Conservation (phyloP, 805 yeast genomes). For the Pichia occidentalis region DNA sequence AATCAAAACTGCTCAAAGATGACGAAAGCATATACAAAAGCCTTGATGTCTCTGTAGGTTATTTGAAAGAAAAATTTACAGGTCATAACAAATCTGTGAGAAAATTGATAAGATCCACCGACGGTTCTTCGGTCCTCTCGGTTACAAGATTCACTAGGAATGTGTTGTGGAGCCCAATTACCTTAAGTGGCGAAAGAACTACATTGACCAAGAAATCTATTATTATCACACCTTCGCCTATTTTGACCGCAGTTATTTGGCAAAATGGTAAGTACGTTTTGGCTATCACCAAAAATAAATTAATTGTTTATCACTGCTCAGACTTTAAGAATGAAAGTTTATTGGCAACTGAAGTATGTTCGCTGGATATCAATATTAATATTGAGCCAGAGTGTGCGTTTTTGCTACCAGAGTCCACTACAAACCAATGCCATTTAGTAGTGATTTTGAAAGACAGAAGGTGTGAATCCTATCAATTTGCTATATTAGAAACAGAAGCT, state of each 20-base stretch:
- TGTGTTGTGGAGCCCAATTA: slow-evolving; percentile 49
- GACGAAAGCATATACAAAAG: background rate
- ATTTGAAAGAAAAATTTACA: slow-evolving; percentile 53
- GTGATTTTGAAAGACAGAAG: slow-evolving; percentile 39
- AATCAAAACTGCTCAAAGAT: slow-evolving; percentile 1
- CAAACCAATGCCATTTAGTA: slow-evolving; percentile 37
- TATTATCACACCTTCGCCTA: slow-evolving; percentile 39
- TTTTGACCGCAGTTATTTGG: slow-evolving; percentile 43
- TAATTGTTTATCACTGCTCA: slow-evolving; percentile 60
- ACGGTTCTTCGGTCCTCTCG: slow-evolving; percentile 56
- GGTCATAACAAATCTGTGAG: slow-evolving; percentile 84
- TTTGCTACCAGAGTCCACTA: slow-evolving; percentile 31
- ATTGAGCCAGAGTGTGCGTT: slow-evolving; percentile 25
- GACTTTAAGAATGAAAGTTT: slow-evolving; percentile 19
- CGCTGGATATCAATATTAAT: slow-evolving; percentile 9
- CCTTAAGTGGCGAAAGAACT: slow-evolving; percentile 21
- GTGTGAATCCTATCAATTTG: slow-evolving; percentile 38
- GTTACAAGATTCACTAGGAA: slow-evolving; percentile 57
- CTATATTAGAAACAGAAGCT: slow-evolving; percentile 20
- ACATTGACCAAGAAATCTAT: slow-evolving; percentile 32
- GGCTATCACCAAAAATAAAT: slow-evolving; percentile 34
- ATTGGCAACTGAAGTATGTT: slow-evolving; percentile 20
- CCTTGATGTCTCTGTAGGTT: slow-evolving; percentile 19
- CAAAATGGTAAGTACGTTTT: slow-evolving; percentile 41
- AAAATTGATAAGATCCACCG: slow-evolving; percentile 56